These are phyloP conservation scores for Syzygium oleosum DNA, from an alignment of 345 rosid species.

Conservation along the genomic window DNA sequence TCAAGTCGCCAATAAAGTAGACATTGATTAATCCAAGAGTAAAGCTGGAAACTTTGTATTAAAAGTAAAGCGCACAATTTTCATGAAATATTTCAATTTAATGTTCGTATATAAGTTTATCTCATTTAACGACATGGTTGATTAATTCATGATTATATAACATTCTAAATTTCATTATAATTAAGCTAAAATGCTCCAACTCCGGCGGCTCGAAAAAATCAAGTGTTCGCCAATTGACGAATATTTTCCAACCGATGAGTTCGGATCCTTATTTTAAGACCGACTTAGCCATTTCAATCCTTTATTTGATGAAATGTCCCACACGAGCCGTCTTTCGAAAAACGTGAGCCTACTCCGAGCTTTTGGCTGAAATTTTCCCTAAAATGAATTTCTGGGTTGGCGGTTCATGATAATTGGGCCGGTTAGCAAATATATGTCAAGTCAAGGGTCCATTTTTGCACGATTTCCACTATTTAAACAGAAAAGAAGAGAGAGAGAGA, in stretches of 20 bases:
- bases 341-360: too few species aligned
- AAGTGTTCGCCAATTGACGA: too few species aligned
- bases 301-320: too few species aligned
- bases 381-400: too few species aligned
- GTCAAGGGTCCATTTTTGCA: not conserved
- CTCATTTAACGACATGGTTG: not conserved
- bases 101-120: not conserved
- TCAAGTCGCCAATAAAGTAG: not conserved
- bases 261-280: too few species aligned
- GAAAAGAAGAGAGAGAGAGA: not conserved
- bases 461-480: not conserved
- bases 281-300: too few species aligned
- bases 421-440: not conserved
- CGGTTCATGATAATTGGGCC: not conserved
- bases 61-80: not conserved
- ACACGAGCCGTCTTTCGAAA: too few species aligned
- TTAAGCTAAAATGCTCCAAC: not conserved
- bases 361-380: too few species aligned
- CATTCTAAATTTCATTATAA: not conserved
- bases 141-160: not conserved
- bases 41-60: not conserved
- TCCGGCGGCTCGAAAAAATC: too few species aligned
- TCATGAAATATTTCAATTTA: not conserved
- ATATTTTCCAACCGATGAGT: too few species aligned
- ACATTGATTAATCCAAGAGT: not conserved